Percentiles rank a stretch among this genome's conserved stretches.
phyloP scores from a whole-genome alignment of 306 rosid species.

The Senna tora region DNA sequence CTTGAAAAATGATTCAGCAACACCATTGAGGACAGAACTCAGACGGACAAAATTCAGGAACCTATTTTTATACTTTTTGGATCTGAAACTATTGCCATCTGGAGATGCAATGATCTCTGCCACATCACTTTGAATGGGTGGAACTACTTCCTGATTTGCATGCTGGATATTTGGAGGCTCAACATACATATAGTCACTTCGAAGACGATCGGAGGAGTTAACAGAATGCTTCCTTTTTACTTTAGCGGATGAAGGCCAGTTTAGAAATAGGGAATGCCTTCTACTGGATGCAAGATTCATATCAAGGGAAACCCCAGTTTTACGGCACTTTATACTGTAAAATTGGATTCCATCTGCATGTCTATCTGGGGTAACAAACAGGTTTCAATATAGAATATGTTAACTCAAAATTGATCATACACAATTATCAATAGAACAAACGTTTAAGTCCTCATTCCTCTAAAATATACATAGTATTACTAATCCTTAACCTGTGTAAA shows the following conservation, averaged over 20 bases:
- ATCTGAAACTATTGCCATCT: slow-evolving; percentile 15
- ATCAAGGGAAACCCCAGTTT: slow-evolving; percentile 37
- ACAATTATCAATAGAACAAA: neutral
- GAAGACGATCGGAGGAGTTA: slow-evolving; percentile 51
- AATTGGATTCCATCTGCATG: slow-evolving; percentile 40
- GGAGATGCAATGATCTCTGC: slow-evolving; percentile 35
- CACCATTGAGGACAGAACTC: slow-evolving; percentile 75
- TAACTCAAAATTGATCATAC: slow-evolving; percentile 1
- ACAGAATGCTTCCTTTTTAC: slow-evolving; percentile 37
- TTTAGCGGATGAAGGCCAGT: slow-evolving; percentile 44
- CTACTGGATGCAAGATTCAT: slow-evolving; percentile 32
- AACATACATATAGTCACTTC: slow-evolving; percentile 45
- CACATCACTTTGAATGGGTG: slow-evolving; percentile 33
- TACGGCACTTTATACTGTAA: slow-evolving; percentile 27
- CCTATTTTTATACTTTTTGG: slow-evolving; percentile 61
- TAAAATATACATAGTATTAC: neutral
- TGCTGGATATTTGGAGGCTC: slow-evolving; percentile 50
- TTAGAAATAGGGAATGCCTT: slow-evolving; percentile 37
- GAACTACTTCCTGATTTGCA: slow-evolving; percentile 42
- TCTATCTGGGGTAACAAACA: slow-evolving; percentile 38
- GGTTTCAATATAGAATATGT: neutral
- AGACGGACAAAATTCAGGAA: slow-evolving; percentile 75
- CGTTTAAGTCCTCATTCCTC: neutral
- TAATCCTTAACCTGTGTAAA: neutral
- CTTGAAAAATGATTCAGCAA: slow-evolving; percentile 89